These are phyloP conservation scores for Cantharellus anzutake DNA, from an alignment of 768 basidiomycete species.

Conservation along the genomic window DNA sequence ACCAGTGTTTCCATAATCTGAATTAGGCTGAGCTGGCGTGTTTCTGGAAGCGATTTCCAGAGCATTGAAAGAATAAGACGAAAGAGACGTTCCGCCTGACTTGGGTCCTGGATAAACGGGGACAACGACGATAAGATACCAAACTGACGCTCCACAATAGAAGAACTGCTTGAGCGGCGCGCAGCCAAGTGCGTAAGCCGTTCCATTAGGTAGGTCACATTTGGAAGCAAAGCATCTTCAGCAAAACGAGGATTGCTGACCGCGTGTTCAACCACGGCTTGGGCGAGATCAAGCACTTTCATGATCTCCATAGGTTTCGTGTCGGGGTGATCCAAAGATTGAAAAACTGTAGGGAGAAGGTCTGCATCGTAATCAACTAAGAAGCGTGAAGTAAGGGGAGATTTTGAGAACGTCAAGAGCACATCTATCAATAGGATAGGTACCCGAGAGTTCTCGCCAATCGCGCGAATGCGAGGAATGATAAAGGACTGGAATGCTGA, in stretches of 20 bases:
- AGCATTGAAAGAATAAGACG: conserved; percentile 61
- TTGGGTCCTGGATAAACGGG: conserved; percentile 44
- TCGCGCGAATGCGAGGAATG: conserved; percentile 53
- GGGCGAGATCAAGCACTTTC: conserved; percentile 71
- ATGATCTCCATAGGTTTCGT: conserved; percentile 75
- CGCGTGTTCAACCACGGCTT: conserved; percentile 38
- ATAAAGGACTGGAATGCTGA: conserved; percentile 53
- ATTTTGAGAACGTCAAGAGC: conserved; percentile 56
- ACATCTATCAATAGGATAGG: conserved; percentile 80
- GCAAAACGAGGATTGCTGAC: conserved; percentile 30
- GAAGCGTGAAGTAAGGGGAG: conserved; percentile 35
- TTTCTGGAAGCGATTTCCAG: conserved; percentile 59
- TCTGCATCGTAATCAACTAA: conserved; percentile 50
- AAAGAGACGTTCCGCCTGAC: conserved; percentile 56
- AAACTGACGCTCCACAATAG: conserved; percentile 8
- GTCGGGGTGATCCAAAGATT: conserved; percentile 59
- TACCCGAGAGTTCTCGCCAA: conserved; percentile 84
- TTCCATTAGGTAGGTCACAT: conserved; percentile 48
- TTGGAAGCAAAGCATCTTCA: conserved; percentile 41
- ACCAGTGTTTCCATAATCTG: conserved; percentile 48
- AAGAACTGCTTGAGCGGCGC: conserved; percentile 30
- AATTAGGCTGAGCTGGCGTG: conserved; percentile 66
- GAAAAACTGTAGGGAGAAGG: conserved; percentile 59
- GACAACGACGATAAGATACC: conserved; percentile 62
- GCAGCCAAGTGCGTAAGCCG: conserved; percentile 55